Evolutionary conservation across 306 rosid genomes (phyloP), one percentile per base, ranked within the genome.

Genomic region (Sechiopsis laciniata): DNA sequence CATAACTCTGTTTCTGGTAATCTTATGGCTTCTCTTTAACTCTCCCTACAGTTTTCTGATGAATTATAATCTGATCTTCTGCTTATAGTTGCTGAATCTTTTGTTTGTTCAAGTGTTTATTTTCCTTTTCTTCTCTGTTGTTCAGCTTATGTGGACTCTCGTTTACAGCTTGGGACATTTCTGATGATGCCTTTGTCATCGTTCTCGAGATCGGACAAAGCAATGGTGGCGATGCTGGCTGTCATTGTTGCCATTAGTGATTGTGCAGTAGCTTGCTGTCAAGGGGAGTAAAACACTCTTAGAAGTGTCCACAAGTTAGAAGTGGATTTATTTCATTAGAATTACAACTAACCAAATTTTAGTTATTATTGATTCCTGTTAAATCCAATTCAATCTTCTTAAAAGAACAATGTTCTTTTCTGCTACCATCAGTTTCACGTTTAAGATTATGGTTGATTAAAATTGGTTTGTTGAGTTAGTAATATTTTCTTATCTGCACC

Each of bases 131-230:
- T 24, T 53, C 55, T 78, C 42, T 67, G 22, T 74, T 10, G 80
- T 83, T 80, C 88, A 95, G 99, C 97, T 95, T 72, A 85, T 94
- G 12, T 95, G 99, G 99, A 78, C 81, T 79, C 87, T 95, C 62
- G 87, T 88, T 60, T 91, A 91, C 92, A 91, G 99, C 86, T 84
- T 95, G 90, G 96, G 83, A 71, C 97, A 89, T 83, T 95, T 95
- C 88, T 95, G 87, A 88, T 80, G 16, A 69, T 50, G 42, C 21
- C 13, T 45, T 46, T 1, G 58, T 50, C 58, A 22, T 22, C 42
- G 17, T 46, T 42, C 56, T 20, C 20, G 5, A 64, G 6, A 45
- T 50, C 20, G 53, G 3, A 7, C 12, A 0, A 68, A 68, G 21
- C 42, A 2, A 45, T 2, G 55, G 14, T 1, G 2, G 55, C 10